phyloP scores from a whole-genome alignment of 2,329 filamentous ascomycete genomes.

The Trichoderma breve region DNA sequence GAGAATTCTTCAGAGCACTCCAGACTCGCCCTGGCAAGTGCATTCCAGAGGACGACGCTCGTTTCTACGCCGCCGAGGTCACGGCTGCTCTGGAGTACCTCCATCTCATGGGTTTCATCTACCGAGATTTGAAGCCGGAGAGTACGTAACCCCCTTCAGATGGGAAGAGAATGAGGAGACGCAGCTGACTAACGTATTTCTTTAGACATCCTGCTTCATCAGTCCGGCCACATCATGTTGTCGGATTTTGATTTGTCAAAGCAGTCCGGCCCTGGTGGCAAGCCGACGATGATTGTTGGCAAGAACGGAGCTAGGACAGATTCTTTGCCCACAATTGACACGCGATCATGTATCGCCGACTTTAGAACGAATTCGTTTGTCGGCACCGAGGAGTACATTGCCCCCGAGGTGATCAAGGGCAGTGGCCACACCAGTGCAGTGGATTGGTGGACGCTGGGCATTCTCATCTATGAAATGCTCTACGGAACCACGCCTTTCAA shows the following conservation, averaged over 20 bases:
- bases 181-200: neutral
- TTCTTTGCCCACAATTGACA: slow-evolving; percentile 94
- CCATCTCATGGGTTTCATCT: slow-evolving; percentile 99
- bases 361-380: slow-evolving; percentile 99
- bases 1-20: slow-evolving; percentile 95
- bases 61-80: slow-evolving; percentile 96
- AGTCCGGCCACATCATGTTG: slow-evolving; percentile 99
- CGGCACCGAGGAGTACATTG: slow-evolving; percentile 98
- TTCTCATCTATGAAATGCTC: slow-evolving; percentile 97
- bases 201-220: slow-evolving; percentile 90
- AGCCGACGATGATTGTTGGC: slow-evolving; percentile 95
- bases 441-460: slow-evolving; percentile 98
- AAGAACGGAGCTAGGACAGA: slow-evolving; percentile 83
- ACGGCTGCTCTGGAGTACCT: slow-evolving; percentile 95
- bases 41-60: slow-evolving; percentile 92
- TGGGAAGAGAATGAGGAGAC: neutral
- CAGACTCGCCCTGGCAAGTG: slow-evolving; percentile 97
- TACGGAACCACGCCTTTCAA: slow-evolving; percentile 99
- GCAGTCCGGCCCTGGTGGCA: slow-evolving; percentile 92
- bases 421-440: slow-evolving; percentile 98
- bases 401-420: slow-evolving; percentile 97
- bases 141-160: slow-evolving; percentile 58
- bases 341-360: slow-evolving; percentile 95
- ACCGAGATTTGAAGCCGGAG: slow-evolving; percentile 95
- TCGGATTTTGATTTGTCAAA: slow-evolving; percentile 98